Evolutionary conservation across 306 rosid species (phyloP), one percentile per base, ranked within the genome.

Genomic region (Prunus kanzakura): DNA sequence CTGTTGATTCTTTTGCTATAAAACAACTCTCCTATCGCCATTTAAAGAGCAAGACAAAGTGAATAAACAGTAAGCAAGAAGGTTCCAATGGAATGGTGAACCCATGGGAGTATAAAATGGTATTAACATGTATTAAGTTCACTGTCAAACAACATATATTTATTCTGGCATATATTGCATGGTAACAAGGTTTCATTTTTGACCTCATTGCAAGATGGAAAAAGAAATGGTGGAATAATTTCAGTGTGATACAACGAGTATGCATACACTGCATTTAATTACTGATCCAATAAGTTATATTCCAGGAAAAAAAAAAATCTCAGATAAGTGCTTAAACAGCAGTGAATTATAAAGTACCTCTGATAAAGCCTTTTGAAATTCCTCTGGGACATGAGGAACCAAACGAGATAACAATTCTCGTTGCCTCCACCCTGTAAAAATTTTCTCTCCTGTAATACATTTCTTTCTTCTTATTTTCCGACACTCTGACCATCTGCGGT

Each of bases 341-440:
- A 11, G 41, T 54, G 54, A 81, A 54, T 38, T 18, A 76, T 49
- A 66, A 81, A 23, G 56, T 90, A 93, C 97, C 97, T 88, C 88
- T 23, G 74, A 71, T 82, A 92, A 82, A 52, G 81, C 60, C 63
- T 65, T 84, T 77, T 76, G 87, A 47, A 35, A 67, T 80, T 84
- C 89, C 85, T 88, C 88, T 18, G 89, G 46, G 76, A 88, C 81
- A 25, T n/a, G 89, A 25, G 86, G 76, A 76, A 66, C 79, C 84
- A 92, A 75, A 78, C 92, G 96, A 83, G 93, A 88, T 70, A 87
- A 30, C 23, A 92, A 79, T 76, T 87, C 91, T 20, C 82, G 85
- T 75, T 88, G 93, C 78, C 88, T 87, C 91, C 86, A 81, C 57
- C 90, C 93, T 1, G 90, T 71, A 79, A 92, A 87, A 67, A 88